Evolutionary conservation across 495 filamentous ascomycete genomes (phyloP).

Genomic region (Chaetomium cochliodes): DNA sequence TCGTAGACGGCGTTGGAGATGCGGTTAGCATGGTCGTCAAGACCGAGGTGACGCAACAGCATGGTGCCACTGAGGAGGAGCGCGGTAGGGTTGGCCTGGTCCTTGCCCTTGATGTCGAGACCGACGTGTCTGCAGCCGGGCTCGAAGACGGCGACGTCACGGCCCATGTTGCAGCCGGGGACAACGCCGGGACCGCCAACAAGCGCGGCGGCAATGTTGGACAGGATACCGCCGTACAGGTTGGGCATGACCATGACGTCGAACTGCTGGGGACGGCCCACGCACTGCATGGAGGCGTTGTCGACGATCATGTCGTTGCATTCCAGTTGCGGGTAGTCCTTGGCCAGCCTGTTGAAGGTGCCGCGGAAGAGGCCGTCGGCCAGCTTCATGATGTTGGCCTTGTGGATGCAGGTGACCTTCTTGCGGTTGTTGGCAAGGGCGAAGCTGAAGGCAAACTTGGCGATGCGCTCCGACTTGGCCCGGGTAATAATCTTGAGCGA

Average conservation of each 20-base stretch:
- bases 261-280: conserved; percentile 93
- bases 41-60: conserved; percentile 91
- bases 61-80: conserved; percentile 92
- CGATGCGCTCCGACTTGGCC: conserved; percentile 96
- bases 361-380: conserved; percentile 97
- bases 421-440: conserved; percentile 96
- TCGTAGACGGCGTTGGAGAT: conserved; percentile 97
- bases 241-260: conserved; percentile 99
- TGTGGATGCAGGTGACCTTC: conserved; percentile 99
- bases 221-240: conserved; percentile 96
- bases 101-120: conserved; percentile 97
- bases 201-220: conserved; percentile 98
- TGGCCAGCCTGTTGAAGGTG: conserved; percentile 88
- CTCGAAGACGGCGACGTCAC: conserved; percentile 97
- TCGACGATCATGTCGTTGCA: conserved; percentile 99
- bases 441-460: conserved; percentile 97
- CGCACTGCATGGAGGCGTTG: conserved; percentile 99
- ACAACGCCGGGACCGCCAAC: conserved; percentile 97
- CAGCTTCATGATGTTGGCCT: conserved; percentile 99
- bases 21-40: conserved; percentile 96
- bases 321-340: conserved; percentile 90
- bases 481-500: conserved; percentile 99
- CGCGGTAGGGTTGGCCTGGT: conserved; percentile 97
- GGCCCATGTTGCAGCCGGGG: conserved; percentile 98
- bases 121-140: conserved; percentile 98